Base-by-base conservation (phyloP, 352 stramenopile species). In the Phytophthora quininea region DNA sequence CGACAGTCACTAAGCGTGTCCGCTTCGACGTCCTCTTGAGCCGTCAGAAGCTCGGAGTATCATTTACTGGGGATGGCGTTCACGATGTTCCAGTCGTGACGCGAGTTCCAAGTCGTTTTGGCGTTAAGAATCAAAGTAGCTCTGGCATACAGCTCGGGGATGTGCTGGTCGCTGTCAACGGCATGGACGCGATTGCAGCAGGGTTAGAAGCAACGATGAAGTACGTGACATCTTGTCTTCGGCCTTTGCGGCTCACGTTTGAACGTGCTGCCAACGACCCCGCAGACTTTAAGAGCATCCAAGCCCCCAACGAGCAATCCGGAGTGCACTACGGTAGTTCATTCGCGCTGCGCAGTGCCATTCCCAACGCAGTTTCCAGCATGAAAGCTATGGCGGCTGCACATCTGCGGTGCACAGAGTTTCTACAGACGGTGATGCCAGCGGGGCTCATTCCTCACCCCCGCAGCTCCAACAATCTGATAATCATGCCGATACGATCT, bases 151-250 rank as follows among this genome's bases (percentile, higher is more conserved):
- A 52, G 6, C 53, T 80, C 2, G 80, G 84, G 2, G 82, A 92
- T 32, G 62, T 89, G 31, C 72, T 90, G 14, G 71, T 86, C 11
- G 80, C 73, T 33, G 80, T 90, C 9, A 89, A 92, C 42, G 76
- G 73, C 24, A 69, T 80, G 24, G 79, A 84, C n/a, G 57, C 80
- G 27, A 59, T 89, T 19, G 55, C 76, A 4, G 61, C 73, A 50
- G 78, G 81, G n/a, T 66, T 92, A 0, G 58, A 58, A 3, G 42
- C 64, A 8, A 70, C 77, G 15, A 77, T 79, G 49, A 72, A 77
- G 43, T 71, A 81, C 38, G 53, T 90, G 1, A 58, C 69, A 8
- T 54, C 65, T 8, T 74, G 73, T 9, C 66, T 66, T 32, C 69
- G 73, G 5, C 80, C 80, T 19, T 30, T 86, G 45, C 76, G 56